Percentiles rank a stretch among this genome's conserved stretches.
phyloP scores from a whole-genome alignment of 108 stramenopile species.

The Cyclotella atomus region DNA sequence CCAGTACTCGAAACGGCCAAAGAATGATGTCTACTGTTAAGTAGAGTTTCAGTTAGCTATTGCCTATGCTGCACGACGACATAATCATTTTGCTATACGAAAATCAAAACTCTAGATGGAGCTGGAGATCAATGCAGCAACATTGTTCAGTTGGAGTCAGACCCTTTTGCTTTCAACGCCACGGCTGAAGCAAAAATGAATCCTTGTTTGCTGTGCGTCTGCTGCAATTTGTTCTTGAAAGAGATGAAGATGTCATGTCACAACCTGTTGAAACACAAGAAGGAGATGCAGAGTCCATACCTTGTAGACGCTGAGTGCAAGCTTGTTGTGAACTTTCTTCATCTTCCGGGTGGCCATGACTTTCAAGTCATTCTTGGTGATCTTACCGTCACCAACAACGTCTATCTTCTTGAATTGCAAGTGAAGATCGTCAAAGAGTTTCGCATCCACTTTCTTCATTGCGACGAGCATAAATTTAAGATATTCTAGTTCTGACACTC shows the following conservation, averaged over 20 bases:
- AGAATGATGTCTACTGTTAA: too few species aligned
- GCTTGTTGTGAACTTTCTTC: conserved; percentile 15
- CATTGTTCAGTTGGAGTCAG: too few species aligned
- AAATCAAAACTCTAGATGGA: too few species aligned
- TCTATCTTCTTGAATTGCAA: conserved; percentile 64
- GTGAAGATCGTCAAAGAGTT: conserved; percentile 66
- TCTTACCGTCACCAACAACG: conserved; percentile 47
- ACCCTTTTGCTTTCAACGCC: not conserved
- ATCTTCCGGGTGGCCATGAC: conserved; percentile 54
- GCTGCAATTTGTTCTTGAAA: not conserved
- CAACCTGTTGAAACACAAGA: not conserved
- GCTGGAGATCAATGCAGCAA: too few species aligned
- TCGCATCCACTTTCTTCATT: conserved; percentile 74
- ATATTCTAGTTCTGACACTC: conserved; percentile 70
- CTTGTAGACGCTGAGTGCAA: not conserved
- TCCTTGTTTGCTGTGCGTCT: not conserved
- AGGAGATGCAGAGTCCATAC: not conserved
- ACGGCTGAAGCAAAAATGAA: not conserved
- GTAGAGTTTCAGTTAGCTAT: too few species aligned
- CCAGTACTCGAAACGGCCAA: too few species aligned
- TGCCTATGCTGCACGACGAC: too few species aligned
- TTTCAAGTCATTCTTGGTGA: conserved; percentile 58
- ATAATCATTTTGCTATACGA: too few species aligned
- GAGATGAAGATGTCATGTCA: not conserved
- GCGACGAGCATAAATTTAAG: conserved; percentile 82